phyloP scores from a whole-genome alignment of 495 filamentous ascomycete genomes.

The Thermothielavioides terrestris region DNA sequence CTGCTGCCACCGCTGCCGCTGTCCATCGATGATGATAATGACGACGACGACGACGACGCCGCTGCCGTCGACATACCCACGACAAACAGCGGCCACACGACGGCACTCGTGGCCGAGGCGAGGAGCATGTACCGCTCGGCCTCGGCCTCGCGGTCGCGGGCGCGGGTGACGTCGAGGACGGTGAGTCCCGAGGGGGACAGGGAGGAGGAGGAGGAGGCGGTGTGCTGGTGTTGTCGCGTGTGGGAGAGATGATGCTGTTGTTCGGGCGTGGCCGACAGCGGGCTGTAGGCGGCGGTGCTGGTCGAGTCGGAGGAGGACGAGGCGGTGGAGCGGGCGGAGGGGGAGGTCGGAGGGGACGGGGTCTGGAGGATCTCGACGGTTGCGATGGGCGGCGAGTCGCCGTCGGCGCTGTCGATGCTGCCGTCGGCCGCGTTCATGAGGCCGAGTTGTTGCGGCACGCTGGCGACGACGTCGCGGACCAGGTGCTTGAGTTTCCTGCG shows the following conservation, averaged over 20 bases:
- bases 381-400: conserved; percentile 18
- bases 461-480: conserved; percentile 37
- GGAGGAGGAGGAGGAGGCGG: no score
- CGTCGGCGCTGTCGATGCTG: conserved; percentile 12
- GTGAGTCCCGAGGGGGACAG: conserved; percentile 23
- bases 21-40: no score
- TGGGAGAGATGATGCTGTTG: background rate
- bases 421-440: conserved; percentile 23
- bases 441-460: conserved; percentile 39
- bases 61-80: conserved; percentile 30
- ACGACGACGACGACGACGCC: no score
- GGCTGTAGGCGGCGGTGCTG: conserved; percentile 10
- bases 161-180: conserved; percentile 23
- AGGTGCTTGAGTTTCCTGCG: conserved; percentile 26
- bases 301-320: conserved; percentile 20
- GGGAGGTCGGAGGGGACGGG: conserved; percentile 23
- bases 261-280: background rate
- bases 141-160: conserved; percentile 19
- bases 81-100: conserved; percentile 33
- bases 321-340: conserved; percentile 16
- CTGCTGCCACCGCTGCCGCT: no score
- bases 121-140: conserved; percentile 28
- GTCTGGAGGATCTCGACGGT: conserved; percentile 27
- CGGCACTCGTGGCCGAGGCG: conserved; percentile 28
- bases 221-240: background rate